phyloP scores from a whole-genome alignment of 805 yeast genomes.

The Candida dajiaensis region DNA sequence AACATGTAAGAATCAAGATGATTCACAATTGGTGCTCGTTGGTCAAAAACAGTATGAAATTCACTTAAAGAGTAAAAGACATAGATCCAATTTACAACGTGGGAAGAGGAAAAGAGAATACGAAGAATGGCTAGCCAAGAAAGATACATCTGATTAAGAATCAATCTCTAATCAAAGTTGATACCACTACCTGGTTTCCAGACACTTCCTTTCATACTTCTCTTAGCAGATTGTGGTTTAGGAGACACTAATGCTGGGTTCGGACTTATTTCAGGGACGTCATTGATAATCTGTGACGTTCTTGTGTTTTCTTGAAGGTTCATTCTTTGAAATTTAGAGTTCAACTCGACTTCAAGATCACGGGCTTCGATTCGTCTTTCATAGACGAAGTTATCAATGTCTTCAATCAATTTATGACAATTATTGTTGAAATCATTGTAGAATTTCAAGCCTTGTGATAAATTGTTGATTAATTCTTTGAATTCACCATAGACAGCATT shows the following conservation, averaged over 20 bases:
- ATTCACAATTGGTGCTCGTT: conserved; percentile 54
- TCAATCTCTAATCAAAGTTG: conserved; percentile 16
- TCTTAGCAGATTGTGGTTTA: conserved; percentile 12
- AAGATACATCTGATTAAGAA: conserved; percentile 1
- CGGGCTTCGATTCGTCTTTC: conserved; percentile 47
- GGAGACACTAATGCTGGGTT: conserved; percentile 20
- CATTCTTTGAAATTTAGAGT: conserved; percentile 27
- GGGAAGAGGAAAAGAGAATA: conserved; percentile 47
- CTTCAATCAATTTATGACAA: conserved; percentile 37
- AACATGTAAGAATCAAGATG: conserved; percentile 51
- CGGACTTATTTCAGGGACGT: conserved; percentile 3
- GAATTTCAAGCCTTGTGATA: conserved; percentile 65
- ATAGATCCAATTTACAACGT: conserved; percentile 44
- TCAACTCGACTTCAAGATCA: conserved; percentile 36
- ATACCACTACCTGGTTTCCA: conserved; percentile 26
- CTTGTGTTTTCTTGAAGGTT: conserved; percentile 4
- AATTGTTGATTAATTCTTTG: conserved; percentile 50
- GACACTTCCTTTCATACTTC: conserved; percentile 22
- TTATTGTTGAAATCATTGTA: conserved; percentile 55
- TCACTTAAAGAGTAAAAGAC: conserved; percentile 67
- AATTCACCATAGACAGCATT: conserved; percentile 24
- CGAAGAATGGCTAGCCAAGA: conserved; percentile 34
- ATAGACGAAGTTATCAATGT: conserved; percentile 47
- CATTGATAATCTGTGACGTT: background rate
- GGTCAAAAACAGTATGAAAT: conserved; percentile 68